Conservation (phyloP, 2,329 filamentous ascomycete species). For the Ophiostoma sp. region DNA sequence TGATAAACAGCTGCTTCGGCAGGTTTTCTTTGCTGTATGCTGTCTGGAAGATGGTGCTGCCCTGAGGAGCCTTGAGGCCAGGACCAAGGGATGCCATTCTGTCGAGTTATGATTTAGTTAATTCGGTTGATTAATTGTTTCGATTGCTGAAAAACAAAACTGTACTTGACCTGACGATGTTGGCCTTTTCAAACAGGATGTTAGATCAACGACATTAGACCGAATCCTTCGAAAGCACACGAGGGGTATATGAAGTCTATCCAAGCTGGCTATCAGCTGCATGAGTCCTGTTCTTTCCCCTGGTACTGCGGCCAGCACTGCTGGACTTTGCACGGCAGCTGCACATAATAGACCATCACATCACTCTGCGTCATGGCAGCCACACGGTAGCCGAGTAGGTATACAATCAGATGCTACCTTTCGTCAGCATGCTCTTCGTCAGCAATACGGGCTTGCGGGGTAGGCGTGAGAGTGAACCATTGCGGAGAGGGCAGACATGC, state of each 20-base stretch:
- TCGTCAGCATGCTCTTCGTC: background rate
- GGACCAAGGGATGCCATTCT: conserved; percentile 29
- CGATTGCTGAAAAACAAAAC: background rate
- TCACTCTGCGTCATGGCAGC: too few species aligned
- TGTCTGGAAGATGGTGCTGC: conserved; percentile 23
- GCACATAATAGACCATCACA: too few species aligned
- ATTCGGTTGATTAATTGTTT: background rate
- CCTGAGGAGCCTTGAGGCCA: conserved; percentile 25
- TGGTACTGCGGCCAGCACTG: too few species aligned
- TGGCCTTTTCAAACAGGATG: too few species aligned
- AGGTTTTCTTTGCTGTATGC: conserved; percentile 33
- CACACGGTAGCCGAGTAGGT: too few species aligned
- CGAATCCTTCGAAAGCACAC: background rate
- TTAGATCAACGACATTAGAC: background rate
- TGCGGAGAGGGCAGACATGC: background rate
- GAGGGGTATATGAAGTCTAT: too few species aligned
- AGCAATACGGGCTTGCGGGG: background rate
- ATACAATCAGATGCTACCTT: background rate
- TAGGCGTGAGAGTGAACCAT: background rate
- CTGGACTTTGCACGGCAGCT: too few species aligned
- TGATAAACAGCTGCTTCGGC: conserved; percentile 37
- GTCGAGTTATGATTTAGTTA: background rate
- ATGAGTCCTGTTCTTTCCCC: too few species aligned
- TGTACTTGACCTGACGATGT: background rate
- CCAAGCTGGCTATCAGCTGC: too few species aligned